Percentiles rank a stretch among this genome's conserved stretches.
Conservation (phyloP, 768 basidiomycete genomes). For the Flagelloscypha sp. region DNA sequence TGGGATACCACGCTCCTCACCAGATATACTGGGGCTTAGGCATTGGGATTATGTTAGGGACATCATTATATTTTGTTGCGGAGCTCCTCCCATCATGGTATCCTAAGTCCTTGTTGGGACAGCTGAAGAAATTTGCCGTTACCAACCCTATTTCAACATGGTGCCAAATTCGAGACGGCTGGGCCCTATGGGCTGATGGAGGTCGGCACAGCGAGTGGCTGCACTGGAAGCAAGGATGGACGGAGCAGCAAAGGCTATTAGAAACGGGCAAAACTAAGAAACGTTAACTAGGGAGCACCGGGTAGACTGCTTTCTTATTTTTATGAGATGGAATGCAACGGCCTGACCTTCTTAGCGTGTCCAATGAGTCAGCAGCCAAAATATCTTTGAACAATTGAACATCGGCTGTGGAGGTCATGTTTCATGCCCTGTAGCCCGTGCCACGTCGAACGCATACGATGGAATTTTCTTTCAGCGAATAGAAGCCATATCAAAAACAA, state of each 20-base stretch:
- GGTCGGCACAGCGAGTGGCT: constrained; percentile 67
- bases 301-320: too few relatives aligned
- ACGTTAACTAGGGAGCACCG: too few relatives aligned
- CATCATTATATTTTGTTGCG: constrained; percentile 42
- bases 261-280: constrained; percentile 13
- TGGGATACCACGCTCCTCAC: constrained; percentile 64
- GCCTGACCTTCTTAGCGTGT: too few relatives aligned
- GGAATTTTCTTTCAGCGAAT: too few relatives aligned
- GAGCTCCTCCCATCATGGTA: constrained; percentile 49
- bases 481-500: too few relatives aligned
- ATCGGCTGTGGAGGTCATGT: too few relatives aligned
- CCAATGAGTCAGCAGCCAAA: too few relatives aligned
- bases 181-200: constrained; percentile 75
- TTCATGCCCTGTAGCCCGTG: too few relatives aligned
- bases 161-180: constrained; percentile 72
- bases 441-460: too few relatives aligned
- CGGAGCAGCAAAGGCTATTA: constrained; percentile 32
- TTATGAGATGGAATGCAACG: too few relatives aligned
- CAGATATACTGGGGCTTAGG: constrained; percentile 71
- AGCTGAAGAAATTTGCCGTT: constrained; percentile 40
- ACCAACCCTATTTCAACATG: constrained; percentile 50
- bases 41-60: constrained; percentile 53
- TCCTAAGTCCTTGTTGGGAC: constrained; percentile 49
- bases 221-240: constrained; percentile 55
- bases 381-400: too few relatives aligned